phyloP scores from a whole-genome alignment of 225 moss, liverwort and hornwort genomes.

The Pleurozium schreberi region DNA sequence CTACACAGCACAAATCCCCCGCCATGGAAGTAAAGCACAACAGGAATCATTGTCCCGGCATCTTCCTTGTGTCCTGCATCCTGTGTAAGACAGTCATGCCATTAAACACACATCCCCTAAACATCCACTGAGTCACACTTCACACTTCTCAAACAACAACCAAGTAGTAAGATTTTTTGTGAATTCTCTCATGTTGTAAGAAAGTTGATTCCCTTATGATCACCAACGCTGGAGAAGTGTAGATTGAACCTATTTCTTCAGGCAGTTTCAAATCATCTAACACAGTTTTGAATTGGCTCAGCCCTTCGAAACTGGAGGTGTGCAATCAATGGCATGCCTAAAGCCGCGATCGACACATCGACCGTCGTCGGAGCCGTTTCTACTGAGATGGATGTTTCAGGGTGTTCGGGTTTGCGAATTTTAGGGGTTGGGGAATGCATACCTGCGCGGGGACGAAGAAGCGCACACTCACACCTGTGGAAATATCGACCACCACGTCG shows the following conservation, averaged over 20 bases:
- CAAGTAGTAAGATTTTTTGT: not conserved
- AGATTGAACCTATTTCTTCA: not conserved
- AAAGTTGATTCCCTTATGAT: not conserved
- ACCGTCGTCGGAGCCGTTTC: not conserved
- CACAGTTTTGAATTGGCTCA: too few species aligned
- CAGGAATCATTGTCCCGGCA: slow-evolving; percentile 13
- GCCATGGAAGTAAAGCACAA: slow-evolving; percentile 62
- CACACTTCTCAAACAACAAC: not conserved
- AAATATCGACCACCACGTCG: slow-evolving; percentile 32
- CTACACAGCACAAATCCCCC: slow-evolving; percentile 41
- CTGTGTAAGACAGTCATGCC: not conserved
- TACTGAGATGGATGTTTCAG: not conserved
- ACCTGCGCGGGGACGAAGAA: slow-evolving; percentile 33
- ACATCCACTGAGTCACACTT: not conserved
- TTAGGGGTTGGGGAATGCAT: not conserved
- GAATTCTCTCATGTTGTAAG: not conserved
- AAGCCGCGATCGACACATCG: not conserved
- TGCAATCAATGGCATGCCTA: not conserved
- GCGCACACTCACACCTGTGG: slow-evolving; percentile 30
- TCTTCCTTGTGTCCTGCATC: not conserved
- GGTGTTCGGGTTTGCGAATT: not conserved
- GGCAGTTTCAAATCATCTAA: not conserved
- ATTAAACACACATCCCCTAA: not conserved
- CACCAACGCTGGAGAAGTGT: not conserved
- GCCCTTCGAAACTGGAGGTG: not conserved